These are phyloP conservation scores for Pichia sp. DNA, from an alignment of 1,139 yeast species.

Conservation along the genomic window DNA sequence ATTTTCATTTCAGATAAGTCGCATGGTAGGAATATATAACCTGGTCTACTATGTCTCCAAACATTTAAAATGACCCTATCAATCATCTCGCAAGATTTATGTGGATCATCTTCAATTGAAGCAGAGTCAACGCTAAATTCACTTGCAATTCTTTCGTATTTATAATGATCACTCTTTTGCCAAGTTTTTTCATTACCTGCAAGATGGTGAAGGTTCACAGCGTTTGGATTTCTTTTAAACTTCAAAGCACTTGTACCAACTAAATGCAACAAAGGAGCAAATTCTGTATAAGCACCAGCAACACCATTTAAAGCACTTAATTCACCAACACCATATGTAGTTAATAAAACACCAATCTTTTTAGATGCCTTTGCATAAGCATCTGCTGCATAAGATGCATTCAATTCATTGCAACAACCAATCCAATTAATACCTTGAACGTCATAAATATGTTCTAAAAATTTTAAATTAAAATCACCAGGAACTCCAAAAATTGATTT, in stretches of 20 bases:
- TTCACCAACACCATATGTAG: slow-evolving; percentile 85
- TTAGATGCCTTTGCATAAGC: slow-evolving; percentile 59
- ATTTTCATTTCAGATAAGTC: slow-evolving; percentile 56
- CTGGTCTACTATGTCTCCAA: slow-evolving; percentile 60
- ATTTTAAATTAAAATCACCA: slow-evolving; percentile 53
- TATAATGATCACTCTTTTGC: slow-evolving; percentile 52
- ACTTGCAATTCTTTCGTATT: slow-evolving; percentile 55
- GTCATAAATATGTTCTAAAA: slow-evolving; percentile 49
- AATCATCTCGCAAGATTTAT: slow-evolving; percentile 43
- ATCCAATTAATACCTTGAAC: slow-evolving; percentile 43
- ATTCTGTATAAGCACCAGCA: slow-evolving; percentile 78
- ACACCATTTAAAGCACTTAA: slow-evolving; percentile 79
- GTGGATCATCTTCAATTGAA: slow-evolving; percentile 44
- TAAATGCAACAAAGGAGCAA: slow-evolving; percentile 71
- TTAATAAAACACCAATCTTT: slow-evolving; percentile 41
- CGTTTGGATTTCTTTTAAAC: slow-evolving; percentile 14
- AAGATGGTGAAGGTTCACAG: slow-evolving; percentile 53
- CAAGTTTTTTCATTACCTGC: slow-evolving; percentile 48
- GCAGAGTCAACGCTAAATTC: slow-evolving; percentile 52
- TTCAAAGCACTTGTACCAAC: slow-evolving; percentile 64
- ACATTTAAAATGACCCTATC: slow-evolving; percentile 60
- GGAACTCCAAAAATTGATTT: slow-evolving; percentile 40
- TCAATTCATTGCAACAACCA: slow-evolving; percentile 58
- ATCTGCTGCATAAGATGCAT: slow-evolving; percentile 73
- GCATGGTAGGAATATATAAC: slow-evolving; percentile 69